Base-by-base conservation (phyloP, 2,329 filamentous ascomycete species). In the Coniosporium tulheliwenetii region DNA sequence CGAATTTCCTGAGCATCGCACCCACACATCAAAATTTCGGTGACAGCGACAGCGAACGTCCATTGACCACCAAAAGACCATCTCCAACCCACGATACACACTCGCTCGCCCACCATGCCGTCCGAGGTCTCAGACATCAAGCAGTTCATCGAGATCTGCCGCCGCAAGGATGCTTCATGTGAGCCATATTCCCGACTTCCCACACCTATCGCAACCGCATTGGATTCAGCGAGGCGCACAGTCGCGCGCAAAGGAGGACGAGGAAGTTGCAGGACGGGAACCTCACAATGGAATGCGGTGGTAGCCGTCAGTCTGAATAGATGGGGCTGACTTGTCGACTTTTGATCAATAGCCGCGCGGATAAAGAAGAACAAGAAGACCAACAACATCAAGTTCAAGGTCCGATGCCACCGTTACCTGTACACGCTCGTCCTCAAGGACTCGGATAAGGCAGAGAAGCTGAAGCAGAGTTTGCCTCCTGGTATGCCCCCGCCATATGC, bases 101-200 rank as follows among this genome's bases (percentile, higher is more conserved):
- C 19, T 26, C 19, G 19, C 19, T 39, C 72, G 69, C 71, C 70
- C 84, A 93, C 73, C 70, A 98, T 98, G 91, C 89, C 91, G 80
- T 77, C 79, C 64, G 86, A 96, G 84, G 82, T 95, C 69, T 84
- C 79, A 65, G 91, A 96, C 67, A 96, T 96, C 79, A 96, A 98
- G 66, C 67, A 94, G 78, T 98, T 98, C 85, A 93, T 98, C 70
- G 91, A 96, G 82, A 94, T 98, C 79, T 94, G 85, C 81, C 83
- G 89, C 71, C 84, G 91, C 69, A 93, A 94, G 77, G 93, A 98
- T 80, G 91, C 91, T 67, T 93, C 84, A 66, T 94, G 91, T 98
- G 84, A 62, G 86, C 87, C 45, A 45, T 41, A 33, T 37, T 52
- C 52, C 35, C 16, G 32, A 8, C 8, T 12, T 33, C 32, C 32